A percentile compares a stretch with the other conserved stretches of the same genome.
phyloP scores from a whole-genome alignment of 139 green algal genomes.

The Nannochloris sp. region DNA sequence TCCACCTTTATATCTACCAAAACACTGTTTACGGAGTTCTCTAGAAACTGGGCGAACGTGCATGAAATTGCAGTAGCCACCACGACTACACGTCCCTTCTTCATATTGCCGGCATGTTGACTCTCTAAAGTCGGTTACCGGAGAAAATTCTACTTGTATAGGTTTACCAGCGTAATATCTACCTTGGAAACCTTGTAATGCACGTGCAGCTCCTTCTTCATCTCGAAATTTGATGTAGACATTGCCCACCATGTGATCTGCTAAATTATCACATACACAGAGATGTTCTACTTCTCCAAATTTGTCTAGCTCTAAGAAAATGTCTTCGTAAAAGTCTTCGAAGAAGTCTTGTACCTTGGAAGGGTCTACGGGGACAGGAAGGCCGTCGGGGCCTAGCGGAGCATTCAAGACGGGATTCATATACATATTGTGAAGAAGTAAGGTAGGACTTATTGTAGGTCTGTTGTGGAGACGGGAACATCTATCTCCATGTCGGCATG shows the following conservation, averaged over 20 bases:
- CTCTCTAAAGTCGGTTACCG: slow-evolving; percentile 97
- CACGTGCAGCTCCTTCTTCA: slow-evolving; percentile 67
- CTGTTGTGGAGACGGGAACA: slow-evolving; percentile 96
- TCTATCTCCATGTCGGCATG: slow-evolving; percentile 92
- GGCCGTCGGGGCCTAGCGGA: slow-evolving; percentile 71
- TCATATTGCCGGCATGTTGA: slow-evolving; percentile 95
- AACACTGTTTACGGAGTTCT: slow-evolving; percentile 46
- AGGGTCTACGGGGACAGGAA: slow-evolving; percentile 75
- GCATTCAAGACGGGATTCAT: slow-evolving; percentile 84
- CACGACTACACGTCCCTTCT: slow-evolving; percentile 92
- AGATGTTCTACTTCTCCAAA: slow-evolving; percentile 92
- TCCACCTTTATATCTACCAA: slow-evolving; percentile 69
- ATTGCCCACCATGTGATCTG: slow-evolving; percentile 95
- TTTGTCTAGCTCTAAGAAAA: slow-evolving; percentile 93
- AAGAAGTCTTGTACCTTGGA: slow-evolving; percentile 83
- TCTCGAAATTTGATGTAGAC: slow-evolving; percentile 94
- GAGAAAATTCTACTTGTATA: slow-evolving; percentile 90
- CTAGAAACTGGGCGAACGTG: slow-evolving; percentile 88
- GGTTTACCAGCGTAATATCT: slow-evolving; percentile 84
- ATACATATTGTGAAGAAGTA: slow-evolving; percentile 96
- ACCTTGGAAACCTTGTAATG: slow-evolving; percentile 55
- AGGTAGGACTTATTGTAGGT: slow-evolving; percentile 81
- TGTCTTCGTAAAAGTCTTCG: slow-evolving; percentile 98
- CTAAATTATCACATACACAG: slow-evolving; percentile 97
- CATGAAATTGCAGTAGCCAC: slow-evolving; percentile 99